Evolutionary conservation across 139 green algal genomes (phyloP), one percentile per base, ranked within the genome.

Genomic region (Coccomyxa sp.): DNA sequence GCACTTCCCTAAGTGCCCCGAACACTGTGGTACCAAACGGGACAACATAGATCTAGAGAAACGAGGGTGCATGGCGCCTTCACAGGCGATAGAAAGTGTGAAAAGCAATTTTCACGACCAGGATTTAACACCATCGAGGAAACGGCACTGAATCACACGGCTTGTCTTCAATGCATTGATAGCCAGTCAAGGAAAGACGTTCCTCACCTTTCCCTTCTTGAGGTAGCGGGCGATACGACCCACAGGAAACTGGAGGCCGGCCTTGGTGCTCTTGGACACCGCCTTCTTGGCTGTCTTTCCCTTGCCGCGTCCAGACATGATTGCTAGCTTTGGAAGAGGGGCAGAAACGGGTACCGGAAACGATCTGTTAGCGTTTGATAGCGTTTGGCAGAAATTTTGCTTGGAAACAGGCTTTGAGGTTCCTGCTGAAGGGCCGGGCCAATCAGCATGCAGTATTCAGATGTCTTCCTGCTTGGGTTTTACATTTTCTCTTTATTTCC

Each of bases 211-310:
- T 85, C 94, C 93, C 81, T 92, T 93, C 89, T 97, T 97, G 32
- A 97, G 87, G 87, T 95, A 97, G 63, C 94, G 71, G 57, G 93
- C 93, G 71, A 97, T 91, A 82, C 94, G 89, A 77, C 94, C 94
- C 38, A 97, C 94, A 25, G 94, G 94, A 91, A 97, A 97, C 91
- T 97, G 94, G 31, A 97, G 93, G 9, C 94, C 94, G 31, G 95
- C 95, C 94, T 98, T 98, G 84, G 92, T 86, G 67, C 87, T 94
- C 79, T 92, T 88, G 86, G 82, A 93, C 68, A 96, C 90, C 15
- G 92, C 71, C 92, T 97, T 97, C 88, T 95, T 96, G 85, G 90
- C 86, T 60, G 86, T 88, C 82, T 91, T 91, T 67, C 91, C 91
- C 83, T 94, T 94, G 78, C 89, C 91, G 81, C 93, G 93, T 68